Percentiles rank a stretch among this genome's conserved stretches.
Conservation (phyloP, 2,329 filamentous ascomycete genomes). For the Aspergillus unguis region DNA sequence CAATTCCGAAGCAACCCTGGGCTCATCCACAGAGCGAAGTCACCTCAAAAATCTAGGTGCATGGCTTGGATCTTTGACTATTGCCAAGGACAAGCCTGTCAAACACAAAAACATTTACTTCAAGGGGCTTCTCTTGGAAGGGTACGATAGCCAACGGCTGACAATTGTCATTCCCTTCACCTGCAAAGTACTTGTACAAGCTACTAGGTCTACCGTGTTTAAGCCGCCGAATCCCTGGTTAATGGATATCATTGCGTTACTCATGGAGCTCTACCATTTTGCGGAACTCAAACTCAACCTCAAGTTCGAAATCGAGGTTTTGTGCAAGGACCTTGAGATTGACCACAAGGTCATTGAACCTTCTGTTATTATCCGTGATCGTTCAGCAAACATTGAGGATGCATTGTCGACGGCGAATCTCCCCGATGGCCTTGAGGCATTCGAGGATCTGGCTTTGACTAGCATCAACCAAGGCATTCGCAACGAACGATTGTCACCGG, state of each 20-base stretch:
- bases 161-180: constrained; percentile 95
- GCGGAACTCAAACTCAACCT: constrained; percentile 93
- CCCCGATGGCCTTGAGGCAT: constrained; percentile 71
- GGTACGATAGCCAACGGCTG: constrained; percentile 85
- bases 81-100: constrained; percentile 91
- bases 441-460: constrained; percentile 77
- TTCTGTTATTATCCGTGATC: constrained; percentile 78
- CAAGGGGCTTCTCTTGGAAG: constrained; percentile 90
- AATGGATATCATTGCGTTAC: constrained; percentile 87
- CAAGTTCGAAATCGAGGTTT: constrained; percentile 97
- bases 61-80: constrained; percentile 89
- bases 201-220: constrained; percentile 81
- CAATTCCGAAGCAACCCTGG: constrained; percentile 83
- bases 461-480: constrained; percentile 66
- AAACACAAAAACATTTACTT: constrained; percentile 96
- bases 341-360: constrained; percentile 90
- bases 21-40: constrained; percentile 76
- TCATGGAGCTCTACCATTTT: constrained; percentile 91
- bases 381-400: constrained; percentile 62
- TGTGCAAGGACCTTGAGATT: constrained; percentile 88
- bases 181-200: constrained; percentile 89
- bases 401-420: constrained; percentile 54
- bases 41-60: constrained; percentile 90
- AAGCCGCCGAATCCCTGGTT: constrained; percentile 94
- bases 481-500: constrained; percentile 70